These are phyloP conservation scores for Phytophthora rubi DNA, from an alignment of 352 stramenopile species.

Conservation along the genomic window DNA sequence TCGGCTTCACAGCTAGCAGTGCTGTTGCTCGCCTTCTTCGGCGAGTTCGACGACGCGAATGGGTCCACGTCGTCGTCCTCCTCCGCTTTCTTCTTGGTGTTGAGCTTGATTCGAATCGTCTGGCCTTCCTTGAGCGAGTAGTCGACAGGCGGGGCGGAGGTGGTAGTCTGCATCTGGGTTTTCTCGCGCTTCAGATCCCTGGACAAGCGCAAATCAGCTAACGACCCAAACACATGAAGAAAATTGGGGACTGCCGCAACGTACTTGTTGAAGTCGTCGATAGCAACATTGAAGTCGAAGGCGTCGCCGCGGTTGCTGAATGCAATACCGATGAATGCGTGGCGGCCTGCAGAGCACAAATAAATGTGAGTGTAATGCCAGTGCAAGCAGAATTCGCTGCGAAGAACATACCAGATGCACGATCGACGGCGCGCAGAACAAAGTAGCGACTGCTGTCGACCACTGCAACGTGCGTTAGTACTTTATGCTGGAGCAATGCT, in stretches of 20 bases:
- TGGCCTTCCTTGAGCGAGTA: slow-evolving; percentile 94
- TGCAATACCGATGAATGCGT: slow-evolving; percentile 94
- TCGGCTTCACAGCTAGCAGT: slow-evolving; percentile 30
- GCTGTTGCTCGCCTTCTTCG: slow-evolving; percentile 35
- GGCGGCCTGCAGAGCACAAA: slow-evolving; percentile 49
- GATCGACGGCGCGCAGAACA: slow-evolving; percentile 92
- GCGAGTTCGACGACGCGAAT: slow-evolving; percentile 23
- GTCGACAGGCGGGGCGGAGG: slow-evolving; percentile 65
- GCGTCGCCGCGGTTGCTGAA: slow-evolving; percentile 95
- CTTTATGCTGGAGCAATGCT: not conserved
- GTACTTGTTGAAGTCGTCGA: slow-evolving; percentile 89
- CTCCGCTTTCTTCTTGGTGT: slow-evolving; percentile 57
- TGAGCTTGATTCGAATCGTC: slow-evolving; percentile 92
- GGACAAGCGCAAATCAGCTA: slow-evolving; percentile 7
- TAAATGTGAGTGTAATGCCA: not conserved
- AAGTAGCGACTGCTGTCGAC: slow-evolving; percentile 95
- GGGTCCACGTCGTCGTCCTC: slow-evolving; percentile 39
- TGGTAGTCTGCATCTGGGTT: slow-evolving; percentile 43
- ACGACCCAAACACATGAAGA: slow-evolving; percentile 2
- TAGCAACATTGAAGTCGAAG: slow-evolving; percentile 95
- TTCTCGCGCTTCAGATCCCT: slow-evolving; percentile 72
- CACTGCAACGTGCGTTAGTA: slow-evolving; percentile 38
- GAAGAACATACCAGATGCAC: slow-evolving; percentile 54
- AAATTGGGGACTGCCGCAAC: slow-evolving; percentile 5
- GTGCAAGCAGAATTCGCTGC: not conserved